phyloP scores from a whole-genome alignment of 306 rosid species.

The Medicago arabica region DNA sequence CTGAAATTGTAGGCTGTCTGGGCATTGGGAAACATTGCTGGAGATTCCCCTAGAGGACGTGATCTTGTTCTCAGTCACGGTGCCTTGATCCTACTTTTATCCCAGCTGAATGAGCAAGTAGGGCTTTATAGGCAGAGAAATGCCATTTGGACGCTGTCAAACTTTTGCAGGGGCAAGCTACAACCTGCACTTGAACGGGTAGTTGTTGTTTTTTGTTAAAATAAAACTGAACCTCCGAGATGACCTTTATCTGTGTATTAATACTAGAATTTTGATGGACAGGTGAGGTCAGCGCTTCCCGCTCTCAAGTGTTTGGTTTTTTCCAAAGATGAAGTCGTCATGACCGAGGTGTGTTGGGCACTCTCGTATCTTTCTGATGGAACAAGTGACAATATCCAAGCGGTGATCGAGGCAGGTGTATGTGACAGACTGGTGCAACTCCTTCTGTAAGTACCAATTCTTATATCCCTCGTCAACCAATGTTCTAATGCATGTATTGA shows the following conservation, averaged over 20 bases:
- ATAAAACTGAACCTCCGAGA: not conserved
- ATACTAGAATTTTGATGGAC: slow-evolving; percentile 36
- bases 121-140: slow-evolving; percentile 92
- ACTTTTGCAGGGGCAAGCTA: slow-evolving; percentile 95
- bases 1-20: slow-evolving; percentile 71
- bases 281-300: slow-evolving; percentile 92
- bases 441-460: slow-evolving; percentile 70
- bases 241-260: not conserved
- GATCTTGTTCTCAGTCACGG: slow-evolving; percentile 89
- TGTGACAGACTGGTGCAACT: slow-evolving; percentile 78
- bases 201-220: slow-evolving; percentile 21
- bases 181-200: slow-evolving; percentile 91
- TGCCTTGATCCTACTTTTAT: slow-evolving; percentile 72
- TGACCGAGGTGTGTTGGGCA: slow-evolving; percentile 96
- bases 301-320: slow-evolving; percentile 83
- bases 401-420: slow-evolving; percentile 89
- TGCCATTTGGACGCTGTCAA: slow-evolving; percentile 93
- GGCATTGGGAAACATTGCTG: slow-evolving; percentile 97
- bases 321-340: slow-evolving; percentile 91
- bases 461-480: not conserved
- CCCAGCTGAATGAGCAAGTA: slow-evolving; percentile 88
- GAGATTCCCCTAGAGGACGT: slow-evolving; percentile 93
- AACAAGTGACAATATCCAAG: slow-evolving; percentile 93
- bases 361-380: slow-evolving; percentile 92
- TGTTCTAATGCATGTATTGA: not conserved